Percentiles rank a stretch among this genome's conserved stretches.
Evolutionary conservation across 257 asterid genomes (phyloP).

Genomic region (Salvia miltiorrhiza): DNA sequence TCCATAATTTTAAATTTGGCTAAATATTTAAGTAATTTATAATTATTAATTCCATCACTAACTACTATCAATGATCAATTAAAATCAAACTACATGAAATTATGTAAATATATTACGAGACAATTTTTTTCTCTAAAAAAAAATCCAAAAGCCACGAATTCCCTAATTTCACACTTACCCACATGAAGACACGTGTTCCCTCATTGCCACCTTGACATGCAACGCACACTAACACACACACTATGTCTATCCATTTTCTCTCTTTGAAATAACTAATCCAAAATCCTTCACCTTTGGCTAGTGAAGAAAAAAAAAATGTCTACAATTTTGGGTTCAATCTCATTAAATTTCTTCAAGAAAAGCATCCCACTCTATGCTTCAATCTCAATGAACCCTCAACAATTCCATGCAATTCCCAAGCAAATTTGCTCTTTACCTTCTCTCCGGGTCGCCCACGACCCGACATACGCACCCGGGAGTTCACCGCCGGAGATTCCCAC

Average conservation of each 20-base stretch:
- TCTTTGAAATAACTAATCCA: not conserved
- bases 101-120: too few species aligned
- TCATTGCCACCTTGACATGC: not conserved
- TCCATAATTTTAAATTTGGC: too few species aligned
- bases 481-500: slow-evolving; percentile 49
- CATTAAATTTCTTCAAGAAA: slow-evolving; percentile 33
- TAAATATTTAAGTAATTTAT: too few species aligned
- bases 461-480: slow-evolving; percentile 28
- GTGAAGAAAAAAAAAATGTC: slow-evolving; percentile 21
- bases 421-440: not conserved
- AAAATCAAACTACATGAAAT: too few species aligned
- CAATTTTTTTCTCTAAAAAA: too few species aligned
- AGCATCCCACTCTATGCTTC: slow-evolving; percentile 19
- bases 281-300: not conserved
- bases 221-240: not conserved
- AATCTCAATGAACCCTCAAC: not conserved
- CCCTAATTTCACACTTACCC: not conserved
- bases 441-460: slow-evolving; percentile 27
- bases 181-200: slow-evolving; percentile 26
- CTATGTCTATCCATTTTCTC: not conserved
- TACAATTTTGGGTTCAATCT: slow-evolving; percentile 16
- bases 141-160: not conserved
- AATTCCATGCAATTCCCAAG: not conserved
- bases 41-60: too few species aligned
- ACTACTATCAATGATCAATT: too few species aligned